These are phyloP conservation scores for Craterostigma plantagineum DNA, from an alignment of 257 asterid genomes.

Conservation along the genomic window DNA sequence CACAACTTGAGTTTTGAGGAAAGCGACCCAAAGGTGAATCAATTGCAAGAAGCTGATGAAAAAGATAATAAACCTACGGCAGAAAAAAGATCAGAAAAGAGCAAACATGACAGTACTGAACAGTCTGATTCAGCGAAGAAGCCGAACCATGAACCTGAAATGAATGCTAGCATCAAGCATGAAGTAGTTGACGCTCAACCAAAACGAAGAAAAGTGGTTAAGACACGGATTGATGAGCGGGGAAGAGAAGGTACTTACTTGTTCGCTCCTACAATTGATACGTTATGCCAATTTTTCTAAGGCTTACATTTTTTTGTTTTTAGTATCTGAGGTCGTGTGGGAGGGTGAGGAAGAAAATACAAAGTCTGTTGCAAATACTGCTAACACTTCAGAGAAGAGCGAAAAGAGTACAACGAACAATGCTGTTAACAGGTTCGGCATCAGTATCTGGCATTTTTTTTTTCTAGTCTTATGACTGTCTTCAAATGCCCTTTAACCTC, in stretches of 20 bases:
- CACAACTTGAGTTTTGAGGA: constrained; percentile 29
- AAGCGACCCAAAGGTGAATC: constrained; percentile 21
- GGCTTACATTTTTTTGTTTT: constrained; percentile 9
- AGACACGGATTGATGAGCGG: constrained; percentile 72
- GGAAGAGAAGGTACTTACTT: constrained; percentile 98
- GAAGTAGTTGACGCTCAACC: constrained; percentile 29
- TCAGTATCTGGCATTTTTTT: too few relatives aligned
- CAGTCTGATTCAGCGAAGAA: constrained; percentile 21
- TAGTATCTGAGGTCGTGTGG: constrained; percentile 91
- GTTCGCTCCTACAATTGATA: constrained; percentile 1
- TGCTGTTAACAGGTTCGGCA: constrained; percentile 45
- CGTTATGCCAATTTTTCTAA: constrained; percentile 4
- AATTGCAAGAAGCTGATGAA: constrained; percentile 21
- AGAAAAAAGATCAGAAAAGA: constrained; percentile 19
- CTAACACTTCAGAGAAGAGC: constrained; percentile 19
- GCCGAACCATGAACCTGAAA: constrained; percentile 15
- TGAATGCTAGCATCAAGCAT: constrained; percentile 18
- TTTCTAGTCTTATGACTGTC: too few relatives aligned
- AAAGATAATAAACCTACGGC: constrained; percentile 18
- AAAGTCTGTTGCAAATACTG: constrained; percentile 21
- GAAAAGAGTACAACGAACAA: too few relatives aligned
- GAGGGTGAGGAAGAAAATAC: constrained; percentile 60
- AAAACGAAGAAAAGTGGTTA: constrained; percentile 58
- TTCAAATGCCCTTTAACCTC: not conserved
- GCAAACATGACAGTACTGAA: constrained; percentile 19